phyloP scores from a whole-genome alignment of 2,329 filamentous ascomycete genomes.

The Magnaporthiopsis poae region DNA sequence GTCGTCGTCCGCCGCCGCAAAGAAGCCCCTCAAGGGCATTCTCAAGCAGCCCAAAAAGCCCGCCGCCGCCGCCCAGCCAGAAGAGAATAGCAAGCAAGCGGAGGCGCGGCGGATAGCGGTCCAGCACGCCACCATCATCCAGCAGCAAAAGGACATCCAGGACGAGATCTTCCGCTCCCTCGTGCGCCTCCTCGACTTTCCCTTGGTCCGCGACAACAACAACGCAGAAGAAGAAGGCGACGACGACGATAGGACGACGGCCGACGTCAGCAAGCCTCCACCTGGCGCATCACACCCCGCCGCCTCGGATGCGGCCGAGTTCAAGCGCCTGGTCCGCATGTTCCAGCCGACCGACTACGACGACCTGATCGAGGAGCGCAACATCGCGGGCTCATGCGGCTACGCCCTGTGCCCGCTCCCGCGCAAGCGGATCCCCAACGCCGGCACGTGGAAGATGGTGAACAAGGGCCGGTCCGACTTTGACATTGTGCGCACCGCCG shows the following conservation, averaged over 20 bases:
- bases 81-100: conserved; percentile 25
- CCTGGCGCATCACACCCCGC: conserved; percentile 38
- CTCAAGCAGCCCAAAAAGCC: conserved; percentile 48
- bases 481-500: conserved; percentile 59
- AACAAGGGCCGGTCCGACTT: conserved; percentile 42
- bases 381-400: conserved; percentile 71
- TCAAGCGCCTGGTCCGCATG: conserved; percentile 56
- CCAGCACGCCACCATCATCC: conserved; percentile 71
- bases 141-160: conserved; percentile 72
- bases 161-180: conserved; percentile 61
- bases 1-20: conserved; percentile 20
- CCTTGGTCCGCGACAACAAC: conserved; percentile 24
- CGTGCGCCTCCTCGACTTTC: conserved; percentile 58
- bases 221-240: background rate
- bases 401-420: conserved; percentile 67
- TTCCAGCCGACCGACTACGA: conserved; percentile 89
- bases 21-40: conserved; percentile 42
- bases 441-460: conserved; percentile 60
- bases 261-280: background rate
- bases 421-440: conserved; percentile 45
- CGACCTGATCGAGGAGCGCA: conserved; percentile 77
- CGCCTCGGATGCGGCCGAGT: conserved; percentile 49
- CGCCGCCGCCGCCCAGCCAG: conserved; percentile 26
- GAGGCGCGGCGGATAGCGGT: conserved; percentile 57
- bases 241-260: background rate